These are phyloP conservation scores for Trichoderma semiorbis DNA, from an alignment of 2,329 filamentous ascomycete genomes.

Conservation along the genomic window DNA sequence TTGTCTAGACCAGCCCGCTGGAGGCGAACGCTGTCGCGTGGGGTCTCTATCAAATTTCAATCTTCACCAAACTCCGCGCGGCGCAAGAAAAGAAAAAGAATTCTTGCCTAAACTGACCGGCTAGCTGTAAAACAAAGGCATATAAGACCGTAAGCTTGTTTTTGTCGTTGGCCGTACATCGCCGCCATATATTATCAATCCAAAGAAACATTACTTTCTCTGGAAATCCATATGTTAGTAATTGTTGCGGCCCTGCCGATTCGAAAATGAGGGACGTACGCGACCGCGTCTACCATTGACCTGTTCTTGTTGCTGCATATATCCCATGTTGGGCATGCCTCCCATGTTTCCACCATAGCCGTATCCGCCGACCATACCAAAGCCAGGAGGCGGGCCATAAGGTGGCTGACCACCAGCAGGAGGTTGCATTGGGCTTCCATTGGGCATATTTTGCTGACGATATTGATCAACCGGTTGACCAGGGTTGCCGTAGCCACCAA, in stretches of 20 bases:
- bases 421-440: constrained; percentile 50
- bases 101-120: constrained; percentile 5
- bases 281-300: constrained; percentile 56
- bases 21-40: constrained; percentile 12
- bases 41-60: constrained; percentile 20
- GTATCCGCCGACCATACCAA: constrained; percentile 46
- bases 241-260: constrained; percentile 19
- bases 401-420: constrained; percentile 40
- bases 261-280: constrained; percentile 40
- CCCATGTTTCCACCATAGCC: constrained; percentile 46
- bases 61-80: constrained; percentile 18
- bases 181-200: constrained; percentile 1
- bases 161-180: background rate
- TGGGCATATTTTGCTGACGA: constrained; percentile 49
- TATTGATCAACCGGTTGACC: constrained; percentile 54
- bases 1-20: constrained; percentile 10
- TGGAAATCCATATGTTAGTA: constrained; percentile 26
- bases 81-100: background rate
- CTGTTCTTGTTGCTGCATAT: constrained; percentile 51
- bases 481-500: constrained; percentile 48
- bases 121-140: constrained; percentile 7
- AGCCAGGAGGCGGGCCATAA: constrained; percentile 47
- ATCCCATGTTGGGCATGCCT: constrained; percentile 48
- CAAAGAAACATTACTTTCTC: constrained; percentile 27
- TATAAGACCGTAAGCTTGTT: background rate